These are phyloP conservation scores for Fusarium praegraminearum DNA, from an alignment of 2,329 filamentous ascomycete genomes.

Conservation along the genomic window DNA sequence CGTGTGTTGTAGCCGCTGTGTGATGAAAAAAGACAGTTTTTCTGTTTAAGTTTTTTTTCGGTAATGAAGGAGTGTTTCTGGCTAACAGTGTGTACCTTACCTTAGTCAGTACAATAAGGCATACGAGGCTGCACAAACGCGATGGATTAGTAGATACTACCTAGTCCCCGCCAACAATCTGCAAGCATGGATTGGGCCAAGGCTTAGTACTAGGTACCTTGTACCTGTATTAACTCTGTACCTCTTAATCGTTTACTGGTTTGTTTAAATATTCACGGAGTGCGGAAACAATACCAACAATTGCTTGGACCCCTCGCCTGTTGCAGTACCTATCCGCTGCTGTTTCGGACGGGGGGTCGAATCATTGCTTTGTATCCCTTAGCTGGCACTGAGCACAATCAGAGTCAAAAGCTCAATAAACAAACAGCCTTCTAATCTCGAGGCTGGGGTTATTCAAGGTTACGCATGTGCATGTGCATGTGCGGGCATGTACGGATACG, in stretches of 20 bases:
- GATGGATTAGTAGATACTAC: slow-evolving; percentile 17
- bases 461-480: slow-evolving; percentile 19
- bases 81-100: not conserved
- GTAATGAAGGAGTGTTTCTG: slow-evolving; percentile 26
- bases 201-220: not conserved
- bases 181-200: not conserved
- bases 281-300: not conserved
- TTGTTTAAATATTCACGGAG: not conserved
- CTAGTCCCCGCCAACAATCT: slow-evolving; percentile 1
- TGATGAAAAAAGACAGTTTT: slow-evolving; percentile 22
- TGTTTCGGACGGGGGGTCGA: not conserved
- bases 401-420: not conserved
- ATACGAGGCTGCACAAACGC: slow-evolving; percentile 42
- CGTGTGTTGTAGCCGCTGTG: slow-evolving; percentile 15
- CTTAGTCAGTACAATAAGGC: slow-evolving; percentile 19
- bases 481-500: not conserved
- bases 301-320: not conserved
- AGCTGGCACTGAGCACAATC: slow-evolving; percentile 2
- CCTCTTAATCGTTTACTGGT: not conserved
- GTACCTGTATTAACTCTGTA: not conserved
- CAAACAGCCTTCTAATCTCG: not conserved
- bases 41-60: slow-evolving; percentile 4
- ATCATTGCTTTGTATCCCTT: slow-evolving; percentile 6
- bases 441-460: slow-evolving; percentile 21
- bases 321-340: not conserved